Conservation (phyloP, 1,139 yeast species). For the Scheffersomyces cryptocercus region DNA sequence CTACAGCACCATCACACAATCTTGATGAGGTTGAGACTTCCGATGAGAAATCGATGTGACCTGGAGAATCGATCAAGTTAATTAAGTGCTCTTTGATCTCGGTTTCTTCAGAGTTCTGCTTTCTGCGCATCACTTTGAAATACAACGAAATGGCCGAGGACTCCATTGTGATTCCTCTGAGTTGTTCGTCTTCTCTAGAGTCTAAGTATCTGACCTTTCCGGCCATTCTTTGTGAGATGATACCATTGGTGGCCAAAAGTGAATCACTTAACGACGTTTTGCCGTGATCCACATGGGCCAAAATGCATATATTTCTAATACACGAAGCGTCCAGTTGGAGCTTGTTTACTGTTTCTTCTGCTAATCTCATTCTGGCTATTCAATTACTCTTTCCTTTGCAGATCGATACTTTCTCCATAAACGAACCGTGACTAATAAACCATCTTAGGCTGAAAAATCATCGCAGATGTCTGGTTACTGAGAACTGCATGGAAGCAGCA, state of each 20-base stretch:
- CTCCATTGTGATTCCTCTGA: slow-evolving; percentile 97
- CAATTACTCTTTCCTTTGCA: background rate
- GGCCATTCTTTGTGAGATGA: slow-evolving; percentile 91
- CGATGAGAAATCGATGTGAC: slow-evolving; percentile 94
- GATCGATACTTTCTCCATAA: no score
- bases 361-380: slow-evolving; percentile 42
- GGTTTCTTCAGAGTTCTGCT: slow-evolving; percentile 27
- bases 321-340: slow-evolving; percentile 70
- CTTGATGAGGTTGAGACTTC: slow-evolving; percentile 96
- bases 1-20: slow-evolving; percentile 95
- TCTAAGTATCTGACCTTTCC: slow-evolving; percentile 93
- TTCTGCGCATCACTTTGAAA: slow-evolving; percentile 62
- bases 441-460: background rate
- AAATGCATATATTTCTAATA: slow-evolving; percentile 87
- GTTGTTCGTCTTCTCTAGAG: slow-evolving; percentile 93
- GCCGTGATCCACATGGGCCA: slow-evolving; percentile 99
- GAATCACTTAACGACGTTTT: slow-evolving; percentile 95
- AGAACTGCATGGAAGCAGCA: no score
- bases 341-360: slow-evolving; percentile 62
- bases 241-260: slow-evolving; percentile 90
- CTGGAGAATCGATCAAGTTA: slow-evolving; percentile 96
- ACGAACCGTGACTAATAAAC: no score
- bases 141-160: slow-evolving; percentile 88
- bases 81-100: slow-evolving; percentile 75
- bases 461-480: no score